Evolutionary conservation across 306 rosid genomes (phyloP), one percentile per base, ranked within the genome.

Genomic region (Medicago ruthenica): DNA sequence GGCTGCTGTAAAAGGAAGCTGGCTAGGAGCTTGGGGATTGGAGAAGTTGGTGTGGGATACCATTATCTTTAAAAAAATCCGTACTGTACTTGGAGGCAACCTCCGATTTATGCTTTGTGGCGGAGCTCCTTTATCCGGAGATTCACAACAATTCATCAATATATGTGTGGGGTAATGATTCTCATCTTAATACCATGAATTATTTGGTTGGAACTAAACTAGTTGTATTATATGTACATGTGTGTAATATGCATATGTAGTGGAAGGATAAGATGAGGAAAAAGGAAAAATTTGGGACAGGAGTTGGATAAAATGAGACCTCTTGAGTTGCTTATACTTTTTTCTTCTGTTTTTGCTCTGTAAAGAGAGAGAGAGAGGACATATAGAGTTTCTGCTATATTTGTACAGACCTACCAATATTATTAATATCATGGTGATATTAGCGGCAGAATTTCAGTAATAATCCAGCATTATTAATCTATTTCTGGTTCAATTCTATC

Each of bases 21-120:
- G 96, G 97, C 84, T 94, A 83, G 98, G 98, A 79, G 98, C 97
- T 50, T 90, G 92, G 95, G 97, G 97, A 45, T 83, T 92, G 76
- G 98, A 94, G 78, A 86, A 59, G 84, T 22, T 78, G 73, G 55
- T 92, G 53, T 94, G 98, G 98, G 94, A 92, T 76, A 55, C 57
- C 17, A 14, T 91, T 62, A 76, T 94, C 80, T 92, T 94, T 67
- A 86, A 81, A 76, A 82, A 80, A 40, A 79, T 90, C 67, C 93
- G 96, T 2, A 13, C 78, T 36, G 67, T 83, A 69, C 89, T 94
- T 63, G 98, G 98, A 74, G 96, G 98, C 53, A 73, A 66, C 54
- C 36, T 94, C 68, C 88, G 93, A 24, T 88, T 83, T 75, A 85
- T 94, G 90, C 89, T 90, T 41, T 88, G 95, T 80, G 96, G 98